Evolutionary conservation across 768 basidiomycete genomes (phyloP), one percentile per base, ranked within the genome.

Genomic region (Mycena vitilis): DNA sequence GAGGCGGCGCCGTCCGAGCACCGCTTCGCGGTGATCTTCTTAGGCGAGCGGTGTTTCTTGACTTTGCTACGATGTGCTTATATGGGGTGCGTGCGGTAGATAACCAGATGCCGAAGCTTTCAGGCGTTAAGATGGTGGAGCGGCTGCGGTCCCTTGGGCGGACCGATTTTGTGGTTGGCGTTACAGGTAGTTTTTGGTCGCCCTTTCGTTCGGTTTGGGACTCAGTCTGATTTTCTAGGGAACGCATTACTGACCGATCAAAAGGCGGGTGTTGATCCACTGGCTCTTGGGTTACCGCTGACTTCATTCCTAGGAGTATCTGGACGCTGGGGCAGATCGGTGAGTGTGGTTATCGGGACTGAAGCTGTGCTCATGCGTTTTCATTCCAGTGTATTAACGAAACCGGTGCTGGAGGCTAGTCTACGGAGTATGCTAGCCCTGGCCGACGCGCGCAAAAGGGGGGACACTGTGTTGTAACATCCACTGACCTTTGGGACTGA

Each of bases 51-150:
- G 5, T 42, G 7, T 66, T 16, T 48, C 12, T 54, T 37, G 9
- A 2, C 6, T 10, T 23, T 56, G 37, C 15, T 16, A 18, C 15
- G 7, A 16, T 2, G 44, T 45, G 44, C 44, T 45, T 15, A 45
- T 2, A 2, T 45, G 18, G 6, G 6, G 37, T 42, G 15, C 40
- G 30, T 15, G 23, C 36, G 38, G 70, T 77, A 73, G 80, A 80
- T 63, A 92, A 92, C 75, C 89, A 91, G 76, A 91, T 91, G 88
- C 87, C 87, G 11, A 81, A 89, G 47, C 80, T 89, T 81, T 88
- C 88, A 48, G 92, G 92, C 37, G 76, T 88, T 42, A 83, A 86
- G 57, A 80, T 84, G 45, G 85, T 90, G 8, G 69, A 79, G 47
- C 84, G 83, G 68, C 78, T 92, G 18, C 80, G 90, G 56, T 77